Conservation (phyloP, 2,329 filamentous ascomycete species). For the Akanthomyces lecanii region DNA sequence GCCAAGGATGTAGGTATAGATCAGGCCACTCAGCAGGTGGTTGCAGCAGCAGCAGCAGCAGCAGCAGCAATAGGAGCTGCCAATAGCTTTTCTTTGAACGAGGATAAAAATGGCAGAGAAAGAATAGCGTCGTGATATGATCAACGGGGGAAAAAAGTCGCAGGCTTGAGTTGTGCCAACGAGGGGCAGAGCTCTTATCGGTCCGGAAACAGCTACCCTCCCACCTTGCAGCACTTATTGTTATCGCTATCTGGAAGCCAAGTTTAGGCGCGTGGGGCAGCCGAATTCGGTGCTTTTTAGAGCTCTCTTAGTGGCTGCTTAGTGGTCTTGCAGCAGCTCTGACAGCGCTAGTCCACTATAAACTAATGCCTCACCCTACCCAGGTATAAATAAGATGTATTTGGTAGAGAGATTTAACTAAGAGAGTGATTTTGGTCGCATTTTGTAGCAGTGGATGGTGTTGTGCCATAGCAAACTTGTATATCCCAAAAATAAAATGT, state of each 20-base stretch:
- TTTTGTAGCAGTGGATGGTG: too few relatives aligned
- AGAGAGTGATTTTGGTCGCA: too few relatives aligned
- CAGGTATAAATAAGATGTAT: not conserved
- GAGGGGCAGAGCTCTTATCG: constrained; percentile 16
- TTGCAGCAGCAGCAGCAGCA: too few relatives aligned
- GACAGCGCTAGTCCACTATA: constrained; percentile 3
- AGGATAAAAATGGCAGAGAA: not conserved
- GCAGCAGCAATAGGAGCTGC: not conserved
- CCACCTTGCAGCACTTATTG: not conserved
- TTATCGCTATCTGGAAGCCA: not conserved
- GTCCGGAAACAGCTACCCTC: constrained; percentile 5
- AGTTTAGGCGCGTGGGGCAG: not conserved
- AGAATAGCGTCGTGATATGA: not conserved
- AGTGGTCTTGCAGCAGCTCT: constrained; percentile 3
- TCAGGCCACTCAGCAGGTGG: not conserved
- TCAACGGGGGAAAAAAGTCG: not conserved
- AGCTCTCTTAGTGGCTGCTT: not conserved
- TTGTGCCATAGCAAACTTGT: too few relatives aligned
- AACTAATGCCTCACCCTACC: constrained; percentile 14
- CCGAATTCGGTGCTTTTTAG: not conserved
- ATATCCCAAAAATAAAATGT: too few relatives aligned
- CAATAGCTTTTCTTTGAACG: not conserved
- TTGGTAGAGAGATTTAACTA: too few relatives aligned
- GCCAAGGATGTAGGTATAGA: not conserved
- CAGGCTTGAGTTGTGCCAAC: not conserved